Evolutionary conservation across 257 asterid genomes (phyloP).

Genomic region (Lavandula angustifolia): DNA sequence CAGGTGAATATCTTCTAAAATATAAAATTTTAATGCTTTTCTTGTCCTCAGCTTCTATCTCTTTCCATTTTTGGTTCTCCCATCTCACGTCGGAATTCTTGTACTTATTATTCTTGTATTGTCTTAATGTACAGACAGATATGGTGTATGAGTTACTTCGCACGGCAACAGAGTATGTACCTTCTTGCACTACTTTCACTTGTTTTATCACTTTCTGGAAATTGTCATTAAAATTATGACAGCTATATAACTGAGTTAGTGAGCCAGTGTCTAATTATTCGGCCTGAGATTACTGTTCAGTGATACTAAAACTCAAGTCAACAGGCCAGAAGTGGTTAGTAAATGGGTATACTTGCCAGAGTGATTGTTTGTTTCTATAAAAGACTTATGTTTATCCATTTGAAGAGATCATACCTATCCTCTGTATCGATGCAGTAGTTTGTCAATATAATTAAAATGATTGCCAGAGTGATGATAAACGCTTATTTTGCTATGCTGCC

Average conservation of each 20-base stretch:
- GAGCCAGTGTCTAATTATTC: conserved; percentile 25
- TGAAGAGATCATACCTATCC: conserved; percentile 9
- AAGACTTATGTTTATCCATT: conserved; percentile 15
- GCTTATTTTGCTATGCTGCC: conserved; percentile 12
- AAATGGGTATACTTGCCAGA: not conserved
- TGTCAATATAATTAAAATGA: conserved; percentile 4
- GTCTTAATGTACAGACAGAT: conserved; percentile 69
- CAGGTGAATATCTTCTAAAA: conserved; percentile 53
- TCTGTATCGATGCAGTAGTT: conserved; percentile 7
- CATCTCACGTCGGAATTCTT: not conserved
- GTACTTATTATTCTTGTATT: conserved; percentile 33
- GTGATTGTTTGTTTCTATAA: conserved; percentile 4
- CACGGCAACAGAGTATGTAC: conserved; percentile 94
- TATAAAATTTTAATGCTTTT: conserved; percentile 6
- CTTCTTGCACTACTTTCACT: conserved; percentile 25
- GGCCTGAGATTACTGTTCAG: conserved; percentile 15
- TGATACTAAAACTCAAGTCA: conserved; percentile 8
- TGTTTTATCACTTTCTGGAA: conserved; percentile 16
- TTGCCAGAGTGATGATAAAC: not conserved
- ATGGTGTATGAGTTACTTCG: conserved; percentile 98
- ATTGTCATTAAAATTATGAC: conserved; percentile 11
- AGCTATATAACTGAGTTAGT: conserved; percentile 9
- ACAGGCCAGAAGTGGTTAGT: conserved; percentile 12
- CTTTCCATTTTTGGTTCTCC: not conserved
- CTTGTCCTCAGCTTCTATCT: not conserved